These are phyloP conservation scores for button mushroom (Agaricus bisporus) DNA, from an alignment of 768 basidiomycete genomes.

Conservation along the genomic window DNA sequence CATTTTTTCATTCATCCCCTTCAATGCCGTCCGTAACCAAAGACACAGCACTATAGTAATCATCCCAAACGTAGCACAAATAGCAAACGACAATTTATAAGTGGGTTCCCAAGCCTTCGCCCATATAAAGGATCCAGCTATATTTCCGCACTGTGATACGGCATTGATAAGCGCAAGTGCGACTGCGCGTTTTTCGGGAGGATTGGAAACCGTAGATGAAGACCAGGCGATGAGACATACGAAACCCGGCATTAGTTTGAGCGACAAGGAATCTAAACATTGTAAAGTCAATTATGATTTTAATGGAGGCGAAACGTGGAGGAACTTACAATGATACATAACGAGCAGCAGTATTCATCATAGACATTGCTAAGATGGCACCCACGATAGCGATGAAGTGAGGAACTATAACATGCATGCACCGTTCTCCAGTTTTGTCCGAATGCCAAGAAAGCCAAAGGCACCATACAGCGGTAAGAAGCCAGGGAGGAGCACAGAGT, in stretches of 20 bases:
- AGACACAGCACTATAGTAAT: conserved; percentile 44
- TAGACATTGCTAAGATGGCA: conserved; percentile 58
- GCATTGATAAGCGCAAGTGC: conserved; percentile 82
- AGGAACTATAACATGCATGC: conserved; percentile 53
- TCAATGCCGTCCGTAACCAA: conserved; percentile 41
- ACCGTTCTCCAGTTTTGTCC: conserved; percentile 65
- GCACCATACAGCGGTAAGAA: conserved; percentile 51
- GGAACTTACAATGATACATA: conserved; percentile 55
- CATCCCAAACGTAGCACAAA: conserved; percentile 58
- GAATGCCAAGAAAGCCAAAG: conserved; percentile 62
- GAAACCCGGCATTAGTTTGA: conserved; percentile 67
- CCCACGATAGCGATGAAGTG: conserved; percentile 58
- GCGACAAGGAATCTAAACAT: conserved; percentile 65
- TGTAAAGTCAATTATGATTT: too few relatives aligned
- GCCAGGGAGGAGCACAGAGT: conserved; percentile 53
- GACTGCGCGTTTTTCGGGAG: conserved; percentile 80
- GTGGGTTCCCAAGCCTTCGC: conserved; percentile 63
- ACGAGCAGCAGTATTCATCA: conserved; percentile 53
- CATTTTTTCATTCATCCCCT: conserved; percentile 31
- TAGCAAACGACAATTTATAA: conserved; percentile 64
- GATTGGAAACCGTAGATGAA: conserved; percentile 42
- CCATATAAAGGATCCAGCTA: conserved; percentile 79
- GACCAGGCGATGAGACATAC: conserved; percentile 57
- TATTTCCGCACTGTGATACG: conserved; percentile 77
- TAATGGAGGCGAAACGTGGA: too few relatives aligned